Evolutionary conservation across 2,329 filamentous ascomycete species (phyloP).

Genomic region (Aspergillus pseudoglaucus): DNA sequence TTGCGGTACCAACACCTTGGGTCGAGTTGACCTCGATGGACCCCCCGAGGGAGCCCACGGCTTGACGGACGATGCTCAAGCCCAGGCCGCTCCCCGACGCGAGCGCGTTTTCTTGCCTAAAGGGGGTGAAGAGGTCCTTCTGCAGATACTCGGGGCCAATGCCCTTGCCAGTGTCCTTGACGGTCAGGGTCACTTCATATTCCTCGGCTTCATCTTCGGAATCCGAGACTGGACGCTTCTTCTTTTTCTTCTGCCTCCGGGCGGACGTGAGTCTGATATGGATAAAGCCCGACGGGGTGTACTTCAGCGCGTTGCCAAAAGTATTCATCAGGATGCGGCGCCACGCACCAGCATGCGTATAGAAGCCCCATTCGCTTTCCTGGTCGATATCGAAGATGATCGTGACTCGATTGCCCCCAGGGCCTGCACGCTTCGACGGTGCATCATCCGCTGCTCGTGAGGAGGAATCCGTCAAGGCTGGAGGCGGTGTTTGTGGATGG

Average conservation of each 20-base stretch:
- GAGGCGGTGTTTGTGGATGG: neutral
- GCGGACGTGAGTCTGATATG: constrained; percentile 4
- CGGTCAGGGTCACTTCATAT: constrained; percentile 13
- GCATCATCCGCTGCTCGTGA: neutral
- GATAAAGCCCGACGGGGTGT: constrained; percentile 7
- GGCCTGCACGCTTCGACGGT: neutral
- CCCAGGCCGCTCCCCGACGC: constrained; percentile 55
- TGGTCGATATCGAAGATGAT: constrained; percentile 10
- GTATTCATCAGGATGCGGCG: constrained; percentile 12
- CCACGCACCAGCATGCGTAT: constrained; percentile 9
- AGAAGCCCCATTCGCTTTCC: constrained; percentile 6
- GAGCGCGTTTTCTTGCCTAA: constrained; percentile 53
- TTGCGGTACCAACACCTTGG: constrained; percentile 19
- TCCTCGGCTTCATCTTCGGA: neutral
- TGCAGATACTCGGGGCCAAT: constrained; percentile 20
- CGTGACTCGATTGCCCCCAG: neutral
- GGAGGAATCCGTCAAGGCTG: neutral
- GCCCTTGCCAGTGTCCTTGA: constrained; percentile 26
- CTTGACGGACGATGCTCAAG: constrained; percentile 50
- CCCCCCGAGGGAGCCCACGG: constrained; percentile 21
- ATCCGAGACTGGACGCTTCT: neutral
- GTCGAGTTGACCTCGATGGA: constrained; percentile 20
- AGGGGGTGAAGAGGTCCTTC: constrained; percentile 46
- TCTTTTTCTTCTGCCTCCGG: neutral
- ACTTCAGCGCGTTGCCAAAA: constrained; percentile 14